phyloP scores from a whole-genome alignment of 441 rosid genomes.

The Eutrema salsugineum region DNA sequence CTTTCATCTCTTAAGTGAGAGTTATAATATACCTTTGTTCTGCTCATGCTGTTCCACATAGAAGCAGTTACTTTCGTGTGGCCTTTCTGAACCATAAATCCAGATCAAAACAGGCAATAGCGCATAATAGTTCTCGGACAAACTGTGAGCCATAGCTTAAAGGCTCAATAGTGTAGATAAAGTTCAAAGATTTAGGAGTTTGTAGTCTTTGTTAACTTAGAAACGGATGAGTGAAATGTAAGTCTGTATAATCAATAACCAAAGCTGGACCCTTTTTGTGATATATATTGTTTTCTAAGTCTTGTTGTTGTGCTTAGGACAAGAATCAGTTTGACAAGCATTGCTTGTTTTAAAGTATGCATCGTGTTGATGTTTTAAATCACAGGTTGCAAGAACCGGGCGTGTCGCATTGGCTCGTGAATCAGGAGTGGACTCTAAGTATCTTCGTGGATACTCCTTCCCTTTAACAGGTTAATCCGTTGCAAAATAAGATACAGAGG shows the following conservation, averaged over 20 bases:
- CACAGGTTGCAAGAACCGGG: slow-evolving; percentile 91
- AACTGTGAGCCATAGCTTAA: neutral
- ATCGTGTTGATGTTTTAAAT: neutral
- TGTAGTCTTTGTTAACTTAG: neutral
- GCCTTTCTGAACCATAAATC: neutral
- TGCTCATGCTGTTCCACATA: too few species aligned
- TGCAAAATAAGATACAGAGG: neutral
- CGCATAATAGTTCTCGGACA: neutral
- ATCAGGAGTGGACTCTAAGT: slow-evolving; percentile 83
- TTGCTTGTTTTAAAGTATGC: neutral
- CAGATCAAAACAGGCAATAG: neutral
- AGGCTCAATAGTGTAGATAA: neutral
- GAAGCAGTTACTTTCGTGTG: neutral
- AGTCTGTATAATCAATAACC: neutral
- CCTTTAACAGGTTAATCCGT: slow-evolving; percentile 40
- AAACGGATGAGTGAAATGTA: neutral
- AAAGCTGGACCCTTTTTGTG: neutral
- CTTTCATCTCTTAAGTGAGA: neutral
- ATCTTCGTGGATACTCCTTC: slow-evolving; percentile 83
- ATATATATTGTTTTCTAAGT: neutral
- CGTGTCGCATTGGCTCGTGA: slow-evolving; percentile 79
- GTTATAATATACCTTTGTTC: too few species aligned
- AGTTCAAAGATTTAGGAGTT: neutral
- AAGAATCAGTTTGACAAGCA: neutral
- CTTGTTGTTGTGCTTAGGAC: neutral